phyloP scores from a whole-genome alignment of 1,139 yeast species.

The Blastobotrys illinoisensis region DNA sequence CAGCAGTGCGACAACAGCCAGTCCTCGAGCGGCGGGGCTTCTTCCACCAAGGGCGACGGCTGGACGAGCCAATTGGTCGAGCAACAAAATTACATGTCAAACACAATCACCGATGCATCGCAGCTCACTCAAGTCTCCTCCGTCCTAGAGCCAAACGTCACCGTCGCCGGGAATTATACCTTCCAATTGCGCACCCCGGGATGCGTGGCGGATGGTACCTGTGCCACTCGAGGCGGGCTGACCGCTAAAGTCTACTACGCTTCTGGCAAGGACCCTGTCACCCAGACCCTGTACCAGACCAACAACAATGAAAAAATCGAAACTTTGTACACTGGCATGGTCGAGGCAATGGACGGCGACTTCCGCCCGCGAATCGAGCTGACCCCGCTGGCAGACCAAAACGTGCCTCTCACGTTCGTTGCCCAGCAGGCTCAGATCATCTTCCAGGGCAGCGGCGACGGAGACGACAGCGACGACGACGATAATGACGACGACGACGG shows the following conservation, averaged over 20 bases:
- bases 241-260: conserved; percentile 61
- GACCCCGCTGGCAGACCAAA: conserved; percentile 35
- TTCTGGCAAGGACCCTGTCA: conserved; percentile 36
- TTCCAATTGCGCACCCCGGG: conserved; percentile 82
- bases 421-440: conserved; percentile 65
- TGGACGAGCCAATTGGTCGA: conserved; percentile 23
- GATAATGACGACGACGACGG: conserved; percentile 10
- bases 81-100: conserved; percentile 33
- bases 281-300: conserved; percentile 62
- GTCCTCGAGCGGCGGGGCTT: conserved; percentile 12
- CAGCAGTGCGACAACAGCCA: conserved; percentile 31
- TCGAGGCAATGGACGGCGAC: conserved; percentile 44
- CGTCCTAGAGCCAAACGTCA: conserved; percentile 61
- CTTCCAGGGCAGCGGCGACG: conserved; percentile 30
- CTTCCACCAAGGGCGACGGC: conserved; percentile 23
- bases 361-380: conserved; percentile 45
- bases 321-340: conserved; percentile 61
- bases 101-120: conserved; percentile 32
- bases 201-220: conserved; percentile 63
- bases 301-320: conserved; percentile 80
- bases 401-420: conserved; percentile 48
- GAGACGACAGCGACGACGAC: conserved; percentile 10
- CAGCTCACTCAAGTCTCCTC: conserved; percentile 42
- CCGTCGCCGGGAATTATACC: conserved; percentile 70
- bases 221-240: conserved; percentile 66